These are phyloP conservation scores for Trichoderma sp. DNA, from an alignment of 2,329 filamentous ascomycete species.

Conservation along the genomic window DNA sequence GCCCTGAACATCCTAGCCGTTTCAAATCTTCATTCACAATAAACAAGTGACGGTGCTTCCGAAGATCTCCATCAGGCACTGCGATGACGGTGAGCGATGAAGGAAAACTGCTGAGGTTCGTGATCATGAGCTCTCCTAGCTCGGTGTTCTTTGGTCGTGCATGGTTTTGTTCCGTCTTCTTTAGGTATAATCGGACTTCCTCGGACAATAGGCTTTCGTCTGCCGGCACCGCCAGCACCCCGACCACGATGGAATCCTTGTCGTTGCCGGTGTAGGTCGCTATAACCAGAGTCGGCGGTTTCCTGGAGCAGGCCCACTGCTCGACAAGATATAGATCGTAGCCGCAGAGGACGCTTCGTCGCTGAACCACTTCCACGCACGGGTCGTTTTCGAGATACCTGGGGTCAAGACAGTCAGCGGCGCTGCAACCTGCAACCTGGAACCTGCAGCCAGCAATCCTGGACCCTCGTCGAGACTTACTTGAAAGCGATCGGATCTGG, in stretches of 20 bases:
- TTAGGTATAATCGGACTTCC: conserved; percentile 78
- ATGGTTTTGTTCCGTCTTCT: conserved; percentile 80
- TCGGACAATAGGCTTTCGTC: conserved; percentile 80
- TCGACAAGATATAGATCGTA: conserved; percentile 95
- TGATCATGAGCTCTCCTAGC: conserved; percentile 86
- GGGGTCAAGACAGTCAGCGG: not conserved
- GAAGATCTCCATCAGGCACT: conserved; percentile 82
- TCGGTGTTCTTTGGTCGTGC: conserved; percentile 78
- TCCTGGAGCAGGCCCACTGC: conserved; percentile 93
- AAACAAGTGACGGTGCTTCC: conserved; percentile 76
- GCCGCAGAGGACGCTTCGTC: conserved; percentile 67
- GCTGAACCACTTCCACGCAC: conserved; percentile 70
- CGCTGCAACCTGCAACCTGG: not conserved
- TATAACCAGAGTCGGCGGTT: conserved; percentile 87
- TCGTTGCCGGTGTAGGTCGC: conserved; percentile 89
- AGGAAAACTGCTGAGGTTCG: conserved; percentile 88
- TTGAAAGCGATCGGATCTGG: conserved; percentile 58
- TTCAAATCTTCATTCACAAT: conserved; percentile 95
- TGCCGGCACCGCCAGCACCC: conserved; percentile 76
- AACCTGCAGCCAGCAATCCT: not conserved
- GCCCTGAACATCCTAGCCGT: conserved; percentile 84
- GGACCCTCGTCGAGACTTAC: conserved; percentile 33
- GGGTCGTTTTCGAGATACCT: conserved; percentile 84
- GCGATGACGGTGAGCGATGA: conserved; percentile 89
- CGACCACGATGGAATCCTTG: conserved; percentile 73